Evolutionary conservation across 192 early-diverging fungal genomes (phyloP), one percentile per base, ranked within the genome.

Genomic region (Geosiphon pyriformis): DNA sequence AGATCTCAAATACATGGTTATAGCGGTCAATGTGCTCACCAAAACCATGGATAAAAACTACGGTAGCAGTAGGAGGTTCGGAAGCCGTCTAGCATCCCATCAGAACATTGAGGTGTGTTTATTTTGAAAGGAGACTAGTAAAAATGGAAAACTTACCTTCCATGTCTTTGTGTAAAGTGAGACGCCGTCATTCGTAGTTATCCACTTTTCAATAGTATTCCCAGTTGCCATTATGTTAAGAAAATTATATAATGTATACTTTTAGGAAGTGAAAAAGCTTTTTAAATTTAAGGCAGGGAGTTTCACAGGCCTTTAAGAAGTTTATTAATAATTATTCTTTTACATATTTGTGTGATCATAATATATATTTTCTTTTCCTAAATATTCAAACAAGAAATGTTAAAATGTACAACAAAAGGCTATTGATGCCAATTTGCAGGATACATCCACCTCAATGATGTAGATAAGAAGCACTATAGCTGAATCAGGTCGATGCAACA

Each of bases 1-100:
- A 87, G 18, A 68, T 66, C 26, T 72, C 59, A 68, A 86, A 85
- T 46, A 88, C 72, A 42, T 85, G 75, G 48, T 87, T 77, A 58
- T 82, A 85, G 34, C 83, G 79, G 22, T 59, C 67, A 53, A 71
- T 60, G 34, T 85, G 79, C 55, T 85, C 83, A 35, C 80, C 83
- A 61, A 85, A 79, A 22, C 83, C 83, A 47, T 85, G 83, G 46
- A 85, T 63, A 64, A 82, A 67, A 18, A 77, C 72, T 15, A 77
- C 54, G 11, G 76, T 60, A 31, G 76, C 76, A 15, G 69, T 32
- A 15, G 76, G 76, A 3, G 34, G 35, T 6, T 72, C 67, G 34
- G 65, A 61, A 32, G 63, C 32, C 26, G 63, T 42, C 59, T n/a
- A n/a, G 23, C 20, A 48, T 25, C 1, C 4, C 12, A 55, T 20